phyloP scores from a whole-genome alignment of 2,329 filamentous ascomycete species.

The Malbranchea cinnamomea region DNA sequence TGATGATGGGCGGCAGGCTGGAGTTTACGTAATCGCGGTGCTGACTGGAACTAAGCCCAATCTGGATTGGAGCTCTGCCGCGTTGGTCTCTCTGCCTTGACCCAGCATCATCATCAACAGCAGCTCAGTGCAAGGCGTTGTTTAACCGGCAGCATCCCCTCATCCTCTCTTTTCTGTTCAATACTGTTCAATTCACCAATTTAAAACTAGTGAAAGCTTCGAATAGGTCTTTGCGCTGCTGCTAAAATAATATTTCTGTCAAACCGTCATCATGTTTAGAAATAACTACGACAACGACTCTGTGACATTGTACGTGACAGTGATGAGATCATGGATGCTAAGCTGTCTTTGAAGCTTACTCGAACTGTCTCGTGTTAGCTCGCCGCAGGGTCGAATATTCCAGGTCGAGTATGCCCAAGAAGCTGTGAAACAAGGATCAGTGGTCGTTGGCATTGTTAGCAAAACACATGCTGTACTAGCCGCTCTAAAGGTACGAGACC shows the following conservation, averaged over 20 bases:
- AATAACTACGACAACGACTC: constrained; percentile 99
- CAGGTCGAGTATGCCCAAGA: constrained; percentile 98
- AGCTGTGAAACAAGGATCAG: constrained; percentile 97
- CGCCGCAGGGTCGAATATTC: constrained; percentile 97
- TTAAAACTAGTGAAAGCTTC: too few species aligned
- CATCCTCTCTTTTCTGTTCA: constrained; percentile 3
- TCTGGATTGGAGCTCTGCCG: constrained; percentile 9
- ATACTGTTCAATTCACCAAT: too few species aligned
- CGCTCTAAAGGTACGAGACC: constrained; percentile 73
- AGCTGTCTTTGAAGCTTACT: constrained; percentile 1
- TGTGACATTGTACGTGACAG: constrained; percentile 77
- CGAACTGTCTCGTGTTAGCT: constrained; percentile 43
- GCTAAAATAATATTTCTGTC: constrained; percentile 6
- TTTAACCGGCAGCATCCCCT: too few species aligned
- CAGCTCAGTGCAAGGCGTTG: not conserved
- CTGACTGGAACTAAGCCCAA: constrained; percentile 10
- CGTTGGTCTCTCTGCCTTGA: constrained; percentile 11
- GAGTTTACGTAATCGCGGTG: constrained; percentile 3
- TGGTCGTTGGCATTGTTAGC: constrained; percentile 91
- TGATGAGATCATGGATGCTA: not conserved
- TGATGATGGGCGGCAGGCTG: constrained; percentile 1
- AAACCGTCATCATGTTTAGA: constrained; percentile 65
- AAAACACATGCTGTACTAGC: constrained; percentile 95
- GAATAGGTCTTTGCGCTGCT: too few species aligned
- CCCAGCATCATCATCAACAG: not conserved